Evolutionary conservation across 306 rosid species (phyloP).

Genomic region (barrel medic (Medicago truncatula)): MtrunA17r5.0-ANR NC_053042.1:48042501-48043000

Average conservation of each 20-base stretch:
- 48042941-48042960: not conserved
- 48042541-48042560: not conserved
- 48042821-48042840: not conserved
- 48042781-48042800: not conserved
- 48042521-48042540: constrained; percentile 4
- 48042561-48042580: constrained; percentile 17
- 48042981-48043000: not conserved
- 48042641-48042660: constrained; percentile 30
- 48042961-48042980: not conserved
- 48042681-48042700: constrained; percentile 34
- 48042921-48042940: not conserved
- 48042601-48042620: constrained; percentile 32
- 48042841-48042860: not conserved
- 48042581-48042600: constrained; percentile 23
- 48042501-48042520: constrained; percentile 14
- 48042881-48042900: not conserved
- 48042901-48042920: not conserved
- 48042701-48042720: constrained; percentile 32
- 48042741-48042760: constrained; percentile 17
- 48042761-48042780: not conserved
- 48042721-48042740: constrained; percentile 28
- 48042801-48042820: not conserved
- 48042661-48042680: constrained; percentile 27
- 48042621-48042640: constrained; percentile 26
- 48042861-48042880: not conserved